Base-by-base conservation (phyloP, 179 eudicot genomes). In the Beta macrorhiza region DNA sequence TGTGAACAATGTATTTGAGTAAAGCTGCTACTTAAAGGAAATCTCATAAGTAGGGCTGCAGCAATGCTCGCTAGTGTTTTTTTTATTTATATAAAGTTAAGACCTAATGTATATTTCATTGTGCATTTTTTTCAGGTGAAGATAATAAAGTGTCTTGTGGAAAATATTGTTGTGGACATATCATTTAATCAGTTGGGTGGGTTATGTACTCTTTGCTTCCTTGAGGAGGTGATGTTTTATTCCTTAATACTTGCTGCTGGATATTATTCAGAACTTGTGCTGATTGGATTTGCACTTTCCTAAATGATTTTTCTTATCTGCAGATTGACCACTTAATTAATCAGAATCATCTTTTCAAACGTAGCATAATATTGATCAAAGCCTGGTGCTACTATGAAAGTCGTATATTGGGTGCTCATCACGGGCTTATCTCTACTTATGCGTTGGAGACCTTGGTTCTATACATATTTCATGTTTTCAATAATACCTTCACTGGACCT, bases 341-440 rank as follows among this genome's bases (percentile, higher is more conserved):
- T 80, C 98, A 89, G 81, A 89, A 93, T 79, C 99, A 95, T 90
- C 86, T 95, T 70, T 93, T 93, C 84, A 95, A 95, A 86, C 98
- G 97, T 56, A 95, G 99, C 87, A 88, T 95, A 82, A 95, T 95
- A 86, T 88, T 95, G 81, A 93, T 95, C 29, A 95, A 95, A 86
- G 99, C 99, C 3, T 95, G 99, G 99, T 95, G 99, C 80, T 95
- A 95, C 76, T 95, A 95, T 75, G 99, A 95, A 86, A 95, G 99
- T 83, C 97, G 99, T 45, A 90, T 95, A 84, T 84, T 95, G 84
- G 99, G 99, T 87, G 99, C 99, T 84, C 99, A 93, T 85, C 98
- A 95, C 81, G 99, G 98, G 51, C 97, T 95, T 80, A 93, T 95
- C 58, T 95, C 99, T 78, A 95, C 99, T 63, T 95, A 95, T 85